Evolutionary conservation across 768 basidiomycete species (phyloP).

Genomic region (Auriscalpium orientale): DNA sequence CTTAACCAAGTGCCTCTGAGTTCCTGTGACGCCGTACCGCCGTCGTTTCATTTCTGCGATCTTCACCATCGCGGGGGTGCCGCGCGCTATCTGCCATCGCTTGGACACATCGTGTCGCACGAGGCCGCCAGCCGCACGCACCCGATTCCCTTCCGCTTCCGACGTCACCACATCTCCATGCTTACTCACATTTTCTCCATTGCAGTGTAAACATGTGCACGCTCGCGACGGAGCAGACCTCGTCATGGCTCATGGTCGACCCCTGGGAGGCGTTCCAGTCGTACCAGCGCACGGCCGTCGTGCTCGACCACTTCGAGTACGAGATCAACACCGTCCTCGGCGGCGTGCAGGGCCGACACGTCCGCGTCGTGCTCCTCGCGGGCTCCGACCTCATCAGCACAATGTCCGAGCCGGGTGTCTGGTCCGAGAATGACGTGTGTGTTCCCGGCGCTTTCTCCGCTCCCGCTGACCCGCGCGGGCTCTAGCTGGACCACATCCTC

Average conservation of each 20-base stretch:
- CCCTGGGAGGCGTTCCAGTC: conserved; percentile 94
- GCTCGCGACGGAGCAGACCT: conserved; percentile 84
- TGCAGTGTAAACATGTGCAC: conserved; percentile 80
- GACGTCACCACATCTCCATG: not conserved
- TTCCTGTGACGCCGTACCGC: too few species aligned
- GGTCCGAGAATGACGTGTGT: conserved; percentile 90
- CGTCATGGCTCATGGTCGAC: conserved; percentile 95
- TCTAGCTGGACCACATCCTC: conserved; percentile 89
- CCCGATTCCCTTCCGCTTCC: not conserved
- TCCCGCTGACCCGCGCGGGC: conserved; percentile 5
- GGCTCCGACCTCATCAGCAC: conserved; percentile 98
- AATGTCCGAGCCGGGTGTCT: conserved; percentile 98
- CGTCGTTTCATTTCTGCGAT: not conserved
- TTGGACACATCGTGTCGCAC: too few species aligned
- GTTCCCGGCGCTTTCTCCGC: conserved; percentile 4
- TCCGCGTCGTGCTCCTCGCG: conserved; percentile 88
- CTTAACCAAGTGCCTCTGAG: too few species aligned
- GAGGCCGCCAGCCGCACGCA: too few species aligned
- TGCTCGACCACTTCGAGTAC: conserved; percentile 94
- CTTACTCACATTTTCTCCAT: conserved; percentile 16
- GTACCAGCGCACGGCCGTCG: conserved; percentile 94
- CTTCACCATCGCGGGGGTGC: not conserved
- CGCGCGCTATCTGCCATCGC: too few species aligned
- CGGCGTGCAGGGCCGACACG: conserved; percentile 64
- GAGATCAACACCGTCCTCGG: conserved; percentile 84